Evolutionary conservation across 1,139 yeast species (phyloP), one percentile per base, ranked within the genome.

Genomic region (Chernovozyma sophiae-reginae): DNA sequence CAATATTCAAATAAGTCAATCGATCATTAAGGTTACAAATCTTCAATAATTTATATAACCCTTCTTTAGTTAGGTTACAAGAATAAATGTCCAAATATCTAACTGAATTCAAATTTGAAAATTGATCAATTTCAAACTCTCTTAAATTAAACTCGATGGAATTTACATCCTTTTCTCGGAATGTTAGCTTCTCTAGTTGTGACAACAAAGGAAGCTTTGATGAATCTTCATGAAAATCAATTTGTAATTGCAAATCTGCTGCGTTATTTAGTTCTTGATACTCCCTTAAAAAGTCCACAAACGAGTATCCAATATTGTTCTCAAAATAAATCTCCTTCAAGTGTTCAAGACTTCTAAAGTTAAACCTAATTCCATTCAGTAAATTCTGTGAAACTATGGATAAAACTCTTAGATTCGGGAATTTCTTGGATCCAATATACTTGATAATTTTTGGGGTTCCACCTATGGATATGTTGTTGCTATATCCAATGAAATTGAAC

Each of bases 41-140:
- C 17, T 35, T 37, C 15, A 68, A 43, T 7, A 69, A 38, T 38
- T 59, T 65, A 13, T 51, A 27, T 12, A 69, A 48, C 1, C 72
- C 73, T 20, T 49, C 53, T 18, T 50, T 47, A 1, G 72, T 54
- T 13, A 69, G 43, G 2, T 65, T 58, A 14, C 59, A 53, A 3
- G 65, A 58, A 42, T 63, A 63, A 8, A 69, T 33, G 42, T 69
- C 75, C 22, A 69, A 52, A n/a, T 46, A 43, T 4, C 38, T 30
- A n/a, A 68, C 43, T 2, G 40, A 19, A 12, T 43, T 38, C 11
- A 68, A 43, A 34, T 61, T 64, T 0, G 45, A 48, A 17, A 68
- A 50, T 33, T 60, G 65, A 8, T 42, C 36, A 0, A 42, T 30
- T 3, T 43, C 31, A 35, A 68, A 56, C 35, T 65, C 66, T 19